phyloP scores from a whole-genome alignment of 176 grass and related monocot genomes.

The Carex scoparia region DNA sequence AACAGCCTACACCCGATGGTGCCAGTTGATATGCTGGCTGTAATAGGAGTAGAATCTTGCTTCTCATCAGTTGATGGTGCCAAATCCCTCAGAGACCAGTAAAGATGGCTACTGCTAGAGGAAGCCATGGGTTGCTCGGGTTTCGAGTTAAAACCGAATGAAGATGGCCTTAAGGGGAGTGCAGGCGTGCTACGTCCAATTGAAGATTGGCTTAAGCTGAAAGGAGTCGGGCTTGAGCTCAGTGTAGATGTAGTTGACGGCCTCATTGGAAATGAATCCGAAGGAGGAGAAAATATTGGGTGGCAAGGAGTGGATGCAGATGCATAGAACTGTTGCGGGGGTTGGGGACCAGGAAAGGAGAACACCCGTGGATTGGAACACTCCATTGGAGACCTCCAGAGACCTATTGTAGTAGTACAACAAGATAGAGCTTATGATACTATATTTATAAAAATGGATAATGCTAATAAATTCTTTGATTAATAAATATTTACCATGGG shows the following conservation, averaged over 20 bases:
- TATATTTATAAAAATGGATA: background rate
- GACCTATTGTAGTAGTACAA: conserved; percentile 40
- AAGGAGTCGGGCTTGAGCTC: background rate
- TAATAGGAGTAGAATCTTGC: conserved; percentile 34
- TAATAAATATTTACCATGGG: conserved; percentile 5
- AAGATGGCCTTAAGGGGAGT: conserved; percentile 12
- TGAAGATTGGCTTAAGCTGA: conserved; percentile 5
- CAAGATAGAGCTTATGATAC: conserved; percentile 16
- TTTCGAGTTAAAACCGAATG: conserved; percentile 36
- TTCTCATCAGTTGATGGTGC: conserved; percentile 43
- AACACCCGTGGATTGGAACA: conserved; percentile 27
- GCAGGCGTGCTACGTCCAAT: background rate
- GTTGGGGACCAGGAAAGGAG: conserved; percentile 53
- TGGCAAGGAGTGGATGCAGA: background rate
- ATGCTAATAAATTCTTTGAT: background rate
- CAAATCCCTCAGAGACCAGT: conserved; percentile 47
- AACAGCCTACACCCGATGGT: conserved; percentile 68
- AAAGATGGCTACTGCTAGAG: conserved; percentile 33
- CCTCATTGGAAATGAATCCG: background rate
- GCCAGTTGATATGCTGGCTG: background rate
- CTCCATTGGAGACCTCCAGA: conserved; percentile 62
- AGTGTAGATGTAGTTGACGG: conserved; percentile 3
- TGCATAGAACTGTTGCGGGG: conserved; percentile 31
- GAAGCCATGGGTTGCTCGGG: conserved; percentile 21
- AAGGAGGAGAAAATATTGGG: background rate